Percentiles rank a stretch among this genome's conserved stretches.
Evolutionary conservation across 495 filamentous ascomycete genomes (phyloP).

Genomic region (Podospora pseudocomata): DNA sequence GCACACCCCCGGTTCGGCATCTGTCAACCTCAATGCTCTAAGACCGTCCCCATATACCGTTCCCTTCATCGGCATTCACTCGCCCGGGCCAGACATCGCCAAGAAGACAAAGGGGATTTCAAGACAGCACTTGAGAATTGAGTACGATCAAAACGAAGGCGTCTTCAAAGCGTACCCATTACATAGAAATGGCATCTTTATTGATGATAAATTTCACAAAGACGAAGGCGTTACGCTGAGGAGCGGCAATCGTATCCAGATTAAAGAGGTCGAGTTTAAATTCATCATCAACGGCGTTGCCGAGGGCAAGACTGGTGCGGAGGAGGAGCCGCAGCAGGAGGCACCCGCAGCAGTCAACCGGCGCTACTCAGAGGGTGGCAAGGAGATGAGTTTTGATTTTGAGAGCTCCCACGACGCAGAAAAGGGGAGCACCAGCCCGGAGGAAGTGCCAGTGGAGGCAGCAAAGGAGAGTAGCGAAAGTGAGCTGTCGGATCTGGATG

Average conservation of each 20-base stretch:
- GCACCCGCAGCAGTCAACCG: constrained; percentile 27
- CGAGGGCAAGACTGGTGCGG: constrained; percentile 63
- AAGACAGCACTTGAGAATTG: constrained; percentile 76
- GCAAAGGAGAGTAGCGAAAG: constrained; percentile 28
- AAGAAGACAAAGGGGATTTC: constrained; percentile 73
- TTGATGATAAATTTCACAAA: constrained; percentile 67
- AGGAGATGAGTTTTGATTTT: constrained; percentile 62
- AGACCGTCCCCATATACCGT: constrained; percentile 60
- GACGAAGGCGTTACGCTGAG: constrained; percentile 62
- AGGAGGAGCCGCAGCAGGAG: constrained; percentile 46
- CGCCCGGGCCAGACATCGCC: constrained; percentile 56
- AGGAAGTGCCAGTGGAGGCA: constrained; percentile 22
- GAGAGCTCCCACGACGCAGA: constrained; percentile 56
- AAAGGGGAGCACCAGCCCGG: constrained; percentile 52
- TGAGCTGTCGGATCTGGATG: constrained; percentile 30
- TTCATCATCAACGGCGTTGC: constrained; percentile 74
- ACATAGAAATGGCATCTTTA: constrained; percentile 82
- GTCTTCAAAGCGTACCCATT: constrained; percentile 77
- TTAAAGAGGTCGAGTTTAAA: constrained; percentile 69
- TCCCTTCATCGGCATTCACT: constrained; percentile 78
- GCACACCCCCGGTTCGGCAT: constrained; percentile 46
- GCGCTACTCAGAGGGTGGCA: constrained; percentile 51
- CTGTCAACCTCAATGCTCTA: constrained; percentile 49
- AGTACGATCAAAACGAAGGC: constrained; percentile 69
- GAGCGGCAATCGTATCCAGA: constrained; percentile 71